Conservation (phyloP, 1,284 basidiomycete genomes). For the Sporisorium iseilematis-ciliati region DNA sequence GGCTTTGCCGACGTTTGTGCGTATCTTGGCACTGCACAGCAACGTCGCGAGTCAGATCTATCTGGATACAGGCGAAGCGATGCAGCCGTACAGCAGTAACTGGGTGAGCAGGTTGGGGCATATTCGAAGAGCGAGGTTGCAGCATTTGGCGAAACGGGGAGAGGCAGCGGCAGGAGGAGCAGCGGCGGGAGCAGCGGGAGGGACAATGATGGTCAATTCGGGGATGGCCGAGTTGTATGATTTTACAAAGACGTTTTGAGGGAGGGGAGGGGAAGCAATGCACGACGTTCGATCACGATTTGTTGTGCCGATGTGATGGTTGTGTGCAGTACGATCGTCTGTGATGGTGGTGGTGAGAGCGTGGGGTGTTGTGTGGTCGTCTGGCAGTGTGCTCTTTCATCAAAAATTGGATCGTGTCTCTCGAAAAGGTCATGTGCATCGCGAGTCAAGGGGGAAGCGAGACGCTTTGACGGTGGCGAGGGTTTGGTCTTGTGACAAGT, state of each 20-base stretch:
- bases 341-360: too few species aligned
- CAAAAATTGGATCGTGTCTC: too few species aligned
- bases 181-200: background rate
- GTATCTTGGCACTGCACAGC: conserved; percentile 64
- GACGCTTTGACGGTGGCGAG: too few species aligned
- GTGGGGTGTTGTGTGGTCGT: too few species aligned
- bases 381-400: too few species aligned
- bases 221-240: conserved; percentile 41
- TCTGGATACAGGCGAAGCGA: conserved; percentile 64
- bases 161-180: conserved; percentile 16
- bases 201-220: conserved; percentile 28
- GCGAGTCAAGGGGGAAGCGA: too few species aligned
- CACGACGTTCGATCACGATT: too few species aligned
- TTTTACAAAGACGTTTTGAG: conserved; percentile 50
- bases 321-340: too few species aligned
- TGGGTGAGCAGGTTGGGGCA: conserved; percentile 61
- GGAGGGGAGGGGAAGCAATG: too few species aligned
- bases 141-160: conserved; percentile 34
- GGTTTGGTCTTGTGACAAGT: too few species aligned
- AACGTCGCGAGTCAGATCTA: conserved; percentile 68
- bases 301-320: background rate
- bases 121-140: conserved; percentile 39
- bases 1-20: conserved; percentile 62
- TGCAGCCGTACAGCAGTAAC: conserved; percentile 66
- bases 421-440: too few species aligned